Base-by-base conservation (phyloP, 2,329 filamentous ascomycete genomes). In the Trichoderma lentiforme region DNA sequence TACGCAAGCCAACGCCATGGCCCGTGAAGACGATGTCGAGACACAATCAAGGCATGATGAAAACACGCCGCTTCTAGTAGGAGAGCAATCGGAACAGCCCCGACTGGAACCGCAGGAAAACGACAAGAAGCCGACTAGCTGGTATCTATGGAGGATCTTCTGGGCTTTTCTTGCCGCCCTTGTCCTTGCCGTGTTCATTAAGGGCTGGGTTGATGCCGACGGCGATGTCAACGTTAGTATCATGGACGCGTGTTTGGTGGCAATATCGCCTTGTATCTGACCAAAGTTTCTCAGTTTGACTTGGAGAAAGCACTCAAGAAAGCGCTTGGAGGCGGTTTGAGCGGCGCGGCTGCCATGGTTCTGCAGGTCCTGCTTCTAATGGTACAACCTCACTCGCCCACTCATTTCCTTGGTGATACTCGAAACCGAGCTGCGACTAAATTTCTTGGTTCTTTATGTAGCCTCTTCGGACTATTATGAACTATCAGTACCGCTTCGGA, bases 391-490 rank as follows among this genome's bases (percentile, higher is more conserved):
- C 15, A 32, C 8, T 39, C 3, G 24, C n/a, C 21, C 26, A 30
- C 53, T 60, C 56, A 30, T n/a, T 32, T 28, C 18, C 51, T 30
- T 57, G 12, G 18, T 15, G 6, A 57, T 39, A 11, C 51, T 26
- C 11, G 18, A 21, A 3, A 21, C 47, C 47, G n/a, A 24, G 47
- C 47, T 12, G 21, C 9, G 21, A 24, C 14, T 30, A 58, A 60
- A 0, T 1, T 26, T 7, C 15, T 62, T 62, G n/a, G 7, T 34
- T 39, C 9, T 18, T n/a, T 21, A 18, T 4, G 18, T 61, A 86
- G 84, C 84, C 84, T 4, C 77, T 86, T 4, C 81, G 84, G 6
- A 86, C 84, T 0, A 84, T 86, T 14, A 86, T 86, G 84, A 86
- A 86, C 76, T 86, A 86, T 58, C 84, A 86, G 72, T 86, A 86